Percentiles rank a stretch among this genome's conserved stretches.
phyloP scores from a whole-genome alignment of 2,329 filamentous ascomycete species.

The Diplodia seriata region DNA sequence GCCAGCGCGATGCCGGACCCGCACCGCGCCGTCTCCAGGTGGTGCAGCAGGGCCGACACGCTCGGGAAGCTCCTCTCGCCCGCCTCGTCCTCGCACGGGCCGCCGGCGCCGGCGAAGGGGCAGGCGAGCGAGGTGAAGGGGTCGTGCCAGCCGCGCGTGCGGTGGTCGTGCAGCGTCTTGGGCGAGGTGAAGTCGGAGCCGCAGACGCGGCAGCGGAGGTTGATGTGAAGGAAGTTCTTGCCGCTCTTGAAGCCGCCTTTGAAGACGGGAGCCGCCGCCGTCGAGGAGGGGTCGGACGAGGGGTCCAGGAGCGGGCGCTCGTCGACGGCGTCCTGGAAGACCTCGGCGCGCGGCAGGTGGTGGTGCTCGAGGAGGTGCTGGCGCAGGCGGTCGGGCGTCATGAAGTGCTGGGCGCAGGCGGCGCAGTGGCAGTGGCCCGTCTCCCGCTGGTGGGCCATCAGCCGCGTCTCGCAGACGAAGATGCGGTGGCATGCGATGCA shows the following conservation, averaged over 20 bases:
- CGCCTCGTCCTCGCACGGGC: neutral
- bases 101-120: slow-evolving; percentile 10
- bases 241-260: slow-evolving; percentile 32
- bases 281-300: neutral
- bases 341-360: slow-evolving; percentile 13
- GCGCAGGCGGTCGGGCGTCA: slow-evolving; percentile 31
- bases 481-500: slow-evolving; percentile 32
- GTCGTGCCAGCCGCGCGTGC: slow-evolving; percentile 32
- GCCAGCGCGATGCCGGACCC: slow-evolving; percentile 24
- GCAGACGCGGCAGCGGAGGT: slow-evolving; percentile 28
- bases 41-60: slow-evolving; percentile 28
- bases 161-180: slow-evolving; percentile 33
- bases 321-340: slow-evolving; percentile 25
- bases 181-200: slow-evolving; percentile 28
- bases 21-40: slow-evolving; percentile 27
- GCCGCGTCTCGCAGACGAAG: slow-evolving; percentile 26
- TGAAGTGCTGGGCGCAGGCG: slow-evolving; percentile 29
- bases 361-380: slow-evolving; percentile 29
- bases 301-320: slow-evolving; percentile 14
- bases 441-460: slow-evolving; percentile 25
- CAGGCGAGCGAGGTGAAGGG: slow-evolving; percentile 25
- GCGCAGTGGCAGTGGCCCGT: slow-evolving; percentile 30
- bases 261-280: slow-evolving; percentile 1
- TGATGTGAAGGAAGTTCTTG: slow-evolving; percentile 31
- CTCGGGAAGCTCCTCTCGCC: neutral